phyloP scores from a whole-genome alignment of 306 rosid genomes.

The Luffa aegyptiaca region DNA sequence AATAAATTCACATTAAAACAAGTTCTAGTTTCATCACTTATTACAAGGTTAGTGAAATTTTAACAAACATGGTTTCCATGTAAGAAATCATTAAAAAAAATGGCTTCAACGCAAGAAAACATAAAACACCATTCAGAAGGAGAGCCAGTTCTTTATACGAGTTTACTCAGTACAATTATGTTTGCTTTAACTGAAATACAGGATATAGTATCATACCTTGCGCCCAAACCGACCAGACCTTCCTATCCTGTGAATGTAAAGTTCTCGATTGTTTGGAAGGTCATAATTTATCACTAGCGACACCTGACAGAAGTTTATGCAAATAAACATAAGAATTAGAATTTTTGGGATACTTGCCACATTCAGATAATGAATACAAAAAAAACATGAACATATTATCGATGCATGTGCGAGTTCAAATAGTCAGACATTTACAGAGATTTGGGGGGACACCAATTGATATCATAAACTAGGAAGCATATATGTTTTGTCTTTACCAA shows the following conservation, averaged over 20 bases:
- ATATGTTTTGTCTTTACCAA: not conserved
- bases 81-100: too few species aligned
- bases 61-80: not conserved
- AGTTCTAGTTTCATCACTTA: not conserved
- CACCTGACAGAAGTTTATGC: conserved; percentile 37
- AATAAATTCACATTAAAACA: not conserved
- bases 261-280: conserved; percentile 96
- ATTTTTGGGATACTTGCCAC: not conserved
- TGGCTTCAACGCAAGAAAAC: not conserved
- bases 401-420: not conserved
- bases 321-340: not conserved
- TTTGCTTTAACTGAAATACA: not conserved
- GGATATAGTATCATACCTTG: conserved; percentile 38
- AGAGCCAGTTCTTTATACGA: not conserved
- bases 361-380: not conserved
- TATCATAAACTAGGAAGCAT: not conserved
- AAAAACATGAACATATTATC: not conserved
- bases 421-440: not conserved
- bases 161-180: not conserved
- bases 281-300: conserved; percentile 90
- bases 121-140: not conserved
- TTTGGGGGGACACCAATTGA: not conserved
- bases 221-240: conserved; percentile 99
- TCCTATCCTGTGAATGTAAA: conserved; percentile 94
- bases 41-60: not conserved